Evolutionary conservation across 257 asterid genomes (phyloP), one percentile per base, ranked within the genome.

Genomic region (Solanum sitiens): DNA sequence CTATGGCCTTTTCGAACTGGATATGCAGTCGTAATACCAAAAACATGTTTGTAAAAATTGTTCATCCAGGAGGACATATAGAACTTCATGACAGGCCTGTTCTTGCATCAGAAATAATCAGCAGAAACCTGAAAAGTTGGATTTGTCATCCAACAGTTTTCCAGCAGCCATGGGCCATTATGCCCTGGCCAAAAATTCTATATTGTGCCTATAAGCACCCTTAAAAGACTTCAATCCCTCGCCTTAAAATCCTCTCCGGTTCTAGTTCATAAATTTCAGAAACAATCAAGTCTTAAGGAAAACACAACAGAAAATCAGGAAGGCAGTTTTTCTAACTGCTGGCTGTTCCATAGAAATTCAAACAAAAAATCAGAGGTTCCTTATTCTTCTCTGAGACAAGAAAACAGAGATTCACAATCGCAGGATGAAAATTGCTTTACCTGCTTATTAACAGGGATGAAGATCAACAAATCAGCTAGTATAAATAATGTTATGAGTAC

Each of bases 1-100:
- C 32, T n/a, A 90, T 92, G 93, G 89, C 88, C 44, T 47, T 93
- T 4, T 56, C 89, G 3, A 89, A 84, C 32, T 94, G 98, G 97
- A 30, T 95, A 13, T 93, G 96, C 86, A 83, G 89, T 21, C 91
- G 74, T 35, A 92, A 88, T 90, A 90, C 88, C 83, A 91, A 89
- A 71, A 89, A 84, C 37, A 39, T 90, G 89, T 89, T 93, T 67
- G 94, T 94, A 11, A 94, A 90, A 89, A 93, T 94, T 86, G 94
- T 94, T 45, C 97, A 94, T 88, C 95, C 97, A 39, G 95, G 98
- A 4, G 97, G 97, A 12, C 97, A 91, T 47, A 93, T 94, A 2
- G 98, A 95, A 91, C 93, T 95, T 32, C 97, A 94, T 63, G 98
- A 94, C 89, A 79, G 94, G 75, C 94, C 95, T 2, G 50, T 95